These are phyloP conservation scores for Parachaetomium inaequale DNA, from an alignment of 495 filamentous ascomycete genomes.

Conservation along the genomic window DNA sequence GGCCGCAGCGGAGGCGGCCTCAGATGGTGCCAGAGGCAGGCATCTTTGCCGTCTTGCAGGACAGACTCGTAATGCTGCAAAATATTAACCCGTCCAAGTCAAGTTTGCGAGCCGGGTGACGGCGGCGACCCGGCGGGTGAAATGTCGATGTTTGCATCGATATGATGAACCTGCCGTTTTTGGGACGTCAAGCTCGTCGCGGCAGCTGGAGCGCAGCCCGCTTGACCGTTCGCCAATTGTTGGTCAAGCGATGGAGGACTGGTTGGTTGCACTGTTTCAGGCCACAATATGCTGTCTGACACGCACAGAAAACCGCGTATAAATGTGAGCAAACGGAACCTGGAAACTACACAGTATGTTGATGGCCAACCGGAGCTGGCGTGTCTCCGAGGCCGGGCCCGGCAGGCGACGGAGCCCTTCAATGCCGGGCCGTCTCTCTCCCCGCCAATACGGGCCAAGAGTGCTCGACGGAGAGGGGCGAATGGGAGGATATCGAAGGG, in stretches of 20 bases:
- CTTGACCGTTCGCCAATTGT: background rate
- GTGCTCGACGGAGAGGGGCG: background rate
- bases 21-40: background rate
- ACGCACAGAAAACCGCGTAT: background rate
- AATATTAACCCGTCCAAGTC: background rate
- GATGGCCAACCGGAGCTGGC: no score
- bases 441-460: background rate
- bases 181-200: background rate
- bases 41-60: background rate
- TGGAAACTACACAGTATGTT: no score
- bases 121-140: background rate
- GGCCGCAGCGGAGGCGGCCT: constrained; percentile 1
- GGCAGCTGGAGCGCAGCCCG: background rate
- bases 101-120: background rate
- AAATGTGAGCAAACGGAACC: background rate
- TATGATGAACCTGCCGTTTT: background rate
- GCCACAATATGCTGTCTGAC: background rate
- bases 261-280: background rate
- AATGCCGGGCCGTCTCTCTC: background rate
- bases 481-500: background rate
- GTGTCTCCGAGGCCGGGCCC: background rate
- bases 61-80: background rate
- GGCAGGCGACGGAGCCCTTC: background rate
- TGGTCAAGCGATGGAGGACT: background rate
- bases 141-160: background rate